phyloP scores from a whole-genome alignment of 371 early-diverging fungal genomes.

The Mortierella sp. region DNA sequence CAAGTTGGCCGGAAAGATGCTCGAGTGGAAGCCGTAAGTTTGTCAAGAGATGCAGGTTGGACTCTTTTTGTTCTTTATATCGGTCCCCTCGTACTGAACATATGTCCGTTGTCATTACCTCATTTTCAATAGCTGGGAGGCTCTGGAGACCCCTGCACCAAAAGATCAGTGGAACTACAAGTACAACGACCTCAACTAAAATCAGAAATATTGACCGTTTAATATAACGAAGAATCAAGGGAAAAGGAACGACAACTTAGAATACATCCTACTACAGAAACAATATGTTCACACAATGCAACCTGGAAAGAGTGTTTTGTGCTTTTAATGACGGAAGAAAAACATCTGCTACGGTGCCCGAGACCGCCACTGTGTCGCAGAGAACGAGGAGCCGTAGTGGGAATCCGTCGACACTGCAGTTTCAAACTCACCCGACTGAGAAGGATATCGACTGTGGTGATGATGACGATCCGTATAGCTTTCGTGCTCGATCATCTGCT shows the following conservation, averaged over 20 bases:
- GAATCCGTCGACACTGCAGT: conserved; percentile 15
- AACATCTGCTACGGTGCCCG: conserved; percentile 17
- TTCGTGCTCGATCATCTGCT: conserved; percentile 43
- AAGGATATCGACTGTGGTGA: conserved; percentile 2
- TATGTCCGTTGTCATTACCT: neutral
- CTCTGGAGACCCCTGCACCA: conserved; percentile 81
- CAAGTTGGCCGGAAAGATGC: conserved; percentile 82
- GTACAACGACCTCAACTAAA: conserved; percentile 49
- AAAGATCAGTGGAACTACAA: conserved; percentile 88
- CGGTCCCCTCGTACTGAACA: neutral
- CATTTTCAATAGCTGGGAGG: conserved; percentile 67
- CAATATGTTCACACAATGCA: no score
- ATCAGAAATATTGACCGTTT: neutral
- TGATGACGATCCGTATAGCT: neutral
- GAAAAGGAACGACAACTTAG: no score
- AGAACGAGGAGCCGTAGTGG: conserved; percentile 16
- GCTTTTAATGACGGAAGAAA: no score
- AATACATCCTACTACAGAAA: neutral
- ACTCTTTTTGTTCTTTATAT: neutral
- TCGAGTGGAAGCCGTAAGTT: conserved; percentile 87
- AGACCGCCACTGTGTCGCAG: conserved; percentile 42
- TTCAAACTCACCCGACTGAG: conserved; percentile 6
- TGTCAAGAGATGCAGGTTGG: neutral
- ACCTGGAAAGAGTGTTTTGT: no score
- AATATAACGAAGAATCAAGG: neutral